Evolutionary conservation across 352 stramenopile genomes (phyloP).

Genomic region (Globisporangium polare): DNA sequence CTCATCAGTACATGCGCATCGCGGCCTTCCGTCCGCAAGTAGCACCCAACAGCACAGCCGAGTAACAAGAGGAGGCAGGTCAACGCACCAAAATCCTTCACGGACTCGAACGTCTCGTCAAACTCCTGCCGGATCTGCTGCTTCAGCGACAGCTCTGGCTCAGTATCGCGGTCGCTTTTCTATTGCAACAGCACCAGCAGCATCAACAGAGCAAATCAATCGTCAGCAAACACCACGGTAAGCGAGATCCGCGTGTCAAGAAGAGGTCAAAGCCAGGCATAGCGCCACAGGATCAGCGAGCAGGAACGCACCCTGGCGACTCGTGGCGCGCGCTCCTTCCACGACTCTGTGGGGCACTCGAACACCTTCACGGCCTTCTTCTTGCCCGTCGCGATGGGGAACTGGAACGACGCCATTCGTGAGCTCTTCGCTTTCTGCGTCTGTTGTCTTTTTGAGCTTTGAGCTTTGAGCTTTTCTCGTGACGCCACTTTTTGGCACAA

Average conservation of each 20-base stretch:
- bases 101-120: constrained; percentile 62
- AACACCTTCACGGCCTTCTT: constrained; percentile 80
- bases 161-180: constrained; percentile 24
- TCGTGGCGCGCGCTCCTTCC: constrained; percentile 47
- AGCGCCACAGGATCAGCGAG: background rate
- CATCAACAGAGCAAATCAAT: constrained; percentile 3
- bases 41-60: background rate
- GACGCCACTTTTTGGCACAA: background rate
- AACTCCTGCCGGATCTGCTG: constrained; percentile 80
- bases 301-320: constrained; percentile 24
- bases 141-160: constrained; percentile 40
- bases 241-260: background rate
- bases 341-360: constrained; percentile 66
- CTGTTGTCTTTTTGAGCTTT: background rate
- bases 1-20: constrained; percentile 2
- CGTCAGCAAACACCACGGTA: background rate
- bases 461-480: background rate
- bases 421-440: background rate
- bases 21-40: no score
- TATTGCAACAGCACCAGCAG: constrained; percentile 15
- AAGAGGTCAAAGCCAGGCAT: background rate
- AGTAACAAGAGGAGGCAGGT: no score
- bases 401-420: constrained; percentile 49
- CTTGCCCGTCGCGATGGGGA: constrained; percentile 69
- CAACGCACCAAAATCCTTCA: constrained; percentile 61